phyloP scores from a whole-genome alignment of 106 monocot genomes.

The Dendrobium chrysotoxum region DNA sequence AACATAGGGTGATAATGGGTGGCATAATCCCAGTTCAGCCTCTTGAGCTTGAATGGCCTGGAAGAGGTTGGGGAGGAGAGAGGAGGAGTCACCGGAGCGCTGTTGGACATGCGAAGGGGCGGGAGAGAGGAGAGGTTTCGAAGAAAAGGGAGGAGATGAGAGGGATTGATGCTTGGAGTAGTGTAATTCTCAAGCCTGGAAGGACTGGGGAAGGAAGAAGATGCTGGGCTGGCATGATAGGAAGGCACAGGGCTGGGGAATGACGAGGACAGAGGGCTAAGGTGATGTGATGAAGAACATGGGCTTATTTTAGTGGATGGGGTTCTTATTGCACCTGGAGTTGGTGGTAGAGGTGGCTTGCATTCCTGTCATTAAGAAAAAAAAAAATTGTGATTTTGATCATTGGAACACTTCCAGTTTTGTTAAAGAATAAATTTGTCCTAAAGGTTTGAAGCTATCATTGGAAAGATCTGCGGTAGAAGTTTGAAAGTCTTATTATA shows the following conservation, averaged over 20 bases:
- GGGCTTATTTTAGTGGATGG: slow-evolving; percentile 44
- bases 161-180: slow-evolving; percentile 25
- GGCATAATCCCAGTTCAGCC: slow-evolving; percentile 44
- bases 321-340: slow-evolving; percentile 13
- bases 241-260: slow-evolving; percentile 76
- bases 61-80: slow-evolving; percentile 87
- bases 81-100: slow-evolving; percentile 85
- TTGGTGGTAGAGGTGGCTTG: slow-evolving; percentile 29
- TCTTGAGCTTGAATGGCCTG: slow-evolving; percentile 57
- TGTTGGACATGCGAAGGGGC: slow-evolving; percentile 77
- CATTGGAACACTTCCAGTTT: background rate
- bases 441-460: no score
- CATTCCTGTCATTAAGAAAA: slow-evolving; percentile 46
- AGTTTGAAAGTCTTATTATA: no score
- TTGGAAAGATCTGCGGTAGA: no score
- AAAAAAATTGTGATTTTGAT: background rate
- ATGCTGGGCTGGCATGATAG: slow-evolving; percentile 75
- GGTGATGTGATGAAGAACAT: no score
- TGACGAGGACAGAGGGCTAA: slow-evolving; percentile 52
- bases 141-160: slow-evolving; percentile 83
- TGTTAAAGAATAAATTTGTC: no score
- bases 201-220: slow-evolving; percentile 83
- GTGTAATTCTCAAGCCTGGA: slow-evolving; percentile 28
- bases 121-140: slow-evolving; percentile 66
- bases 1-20: slow-evolving; percentile 48